phyloP scores from a whole-genome alignment of 371 early-diverging fungal species.

The Sporodiniella umbellata region DNA sequence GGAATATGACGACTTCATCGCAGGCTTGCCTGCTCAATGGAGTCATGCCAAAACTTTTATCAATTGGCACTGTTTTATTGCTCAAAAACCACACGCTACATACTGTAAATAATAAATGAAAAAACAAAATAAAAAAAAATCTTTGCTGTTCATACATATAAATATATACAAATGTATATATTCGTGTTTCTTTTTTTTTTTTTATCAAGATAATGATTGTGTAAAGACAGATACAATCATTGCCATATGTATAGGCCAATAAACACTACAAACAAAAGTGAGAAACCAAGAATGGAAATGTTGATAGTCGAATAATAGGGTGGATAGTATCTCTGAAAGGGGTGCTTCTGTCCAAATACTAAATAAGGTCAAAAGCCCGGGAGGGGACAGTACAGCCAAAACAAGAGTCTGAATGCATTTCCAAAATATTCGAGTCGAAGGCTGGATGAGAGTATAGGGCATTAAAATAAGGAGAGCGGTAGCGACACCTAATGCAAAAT shows the following conservation, averaged over 20 bases:
- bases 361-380: slow-evolving; percentile 39
- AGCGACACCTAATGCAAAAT: slow-evolving; percentile 79
- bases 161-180: background rate
- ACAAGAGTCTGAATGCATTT: slow-evolving; percentile 36
- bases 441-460: slow-evolving; percentile 58
- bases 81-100: slow-evolving; percentile 38
- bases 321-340: slow-evolving; percentile 26
- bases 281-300: slow-evolving; percentile 62
- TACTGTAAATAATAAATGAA: background rate
- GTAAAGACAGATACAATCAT: slow-evolving; percentile 43
- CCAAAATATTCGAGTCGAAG: slow-evolving; percentile 21
- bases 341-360: slow-evolving; percentile 19
- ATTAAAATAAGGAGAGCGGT: slow-evolving; percentile 67
- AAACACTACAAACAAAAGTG: slow-evolving; percentile 53
- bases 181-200: background rate
- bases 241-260: slow-evolving; percentile 70
- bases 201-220: slow-evolving; percentile 2
- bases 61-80: slow-evolving; percentile 44
- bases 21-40: slow-evolving; percentile 39
- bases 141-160: background rate
- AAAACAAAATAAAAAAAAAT: background rate
- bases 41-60: slow-evolving; percentile 29
- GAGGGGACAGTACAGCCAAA: slow-evolving; percentile 49
- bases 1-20: slow-evolving; percentile 29
- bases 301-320: slow-evolving; percentile 54